phyloP scores from a whole-genome alignment of 1,284 basidiomycete species.

The Rhodotorula mucilaginosa region DNA sequence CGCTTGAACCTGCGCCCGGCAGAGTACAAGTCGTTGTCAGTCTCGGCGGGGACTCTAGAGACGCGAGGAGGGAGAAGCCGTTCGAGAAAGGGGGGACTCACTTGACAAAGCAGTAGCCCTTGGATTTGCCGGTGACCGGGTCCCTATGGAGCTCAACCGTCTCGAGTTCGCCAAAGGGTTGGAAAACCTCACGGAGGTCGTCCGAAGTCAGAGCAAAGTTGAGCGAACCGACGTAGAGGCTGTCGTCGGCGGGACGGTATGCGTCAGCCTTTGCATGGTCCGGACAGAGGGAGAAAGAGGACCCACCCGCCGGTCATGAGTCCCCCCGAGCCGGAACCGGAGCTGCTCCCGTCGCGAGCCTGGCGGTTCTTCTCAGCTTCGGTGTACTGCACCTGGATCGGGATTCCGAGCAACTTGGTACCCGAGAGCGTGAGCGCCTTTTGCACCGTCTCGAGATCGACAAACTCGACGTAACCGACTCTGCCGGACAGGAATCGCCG shows the following conservation, averaged over 20 bases:
- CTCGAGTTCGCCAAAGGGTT: slow-evolving; percentile 94
- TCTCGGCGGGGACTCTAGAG: too few relatives aligned
- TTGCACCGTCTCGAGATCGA: slow-evolving; percentile 80
- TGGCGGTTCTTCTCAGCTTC: slow-evolving; percentile 89
- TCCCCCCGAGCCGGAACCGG: slow-evolving; percentile 59
- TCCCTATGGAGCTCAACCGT: slow-evolving; percentile 92
- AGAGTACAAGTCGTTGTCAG: background rate
- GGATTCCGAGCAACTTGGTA: slow-evolving; percentile 94
- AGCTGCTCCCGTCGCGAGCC: slow-evolving; percentile 45
- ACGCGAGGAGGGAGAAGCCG: slow-evolving; percentile 1
- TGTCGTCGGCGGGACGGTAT: slow-evolving; percentile 50
- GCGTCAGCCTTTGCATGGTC: background rate
- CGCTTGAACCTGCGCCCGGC: slow-evolving; percentile 68
- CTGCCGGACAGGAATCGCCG: slow-evolving; percentile 46
- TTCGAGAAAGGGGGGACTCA: slow-evolving; percentile 51
- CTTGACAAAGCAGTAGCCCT: slow-evolving; percentile 98
- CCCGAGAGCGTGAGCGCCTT: slow-evolving; percentile 85
- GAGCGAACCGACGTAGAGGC: slow-evolving; percentile 93
- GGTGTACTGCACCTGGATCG: slow-evolving; percentile 91
- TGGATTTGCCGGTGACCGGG: slow-evolving; percentile 80
- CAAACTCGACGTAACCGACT: slow-evolving; percentile 97
- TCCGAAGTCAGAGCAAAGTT: slow-evolving; percentile 94
- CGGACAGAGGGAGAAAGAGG: too few relatives aligned
- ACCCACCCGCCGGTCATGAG: slow-evolving; percentile 29
- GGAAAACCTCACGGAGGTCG: slow-evolving; percentile 97